Percentiles rank a stretch among this genome's conserved stretches.
phyloP scores from a whole-genome alignment of 768 basidiomycete genomes.

The Boletus speciosus region DNA sequence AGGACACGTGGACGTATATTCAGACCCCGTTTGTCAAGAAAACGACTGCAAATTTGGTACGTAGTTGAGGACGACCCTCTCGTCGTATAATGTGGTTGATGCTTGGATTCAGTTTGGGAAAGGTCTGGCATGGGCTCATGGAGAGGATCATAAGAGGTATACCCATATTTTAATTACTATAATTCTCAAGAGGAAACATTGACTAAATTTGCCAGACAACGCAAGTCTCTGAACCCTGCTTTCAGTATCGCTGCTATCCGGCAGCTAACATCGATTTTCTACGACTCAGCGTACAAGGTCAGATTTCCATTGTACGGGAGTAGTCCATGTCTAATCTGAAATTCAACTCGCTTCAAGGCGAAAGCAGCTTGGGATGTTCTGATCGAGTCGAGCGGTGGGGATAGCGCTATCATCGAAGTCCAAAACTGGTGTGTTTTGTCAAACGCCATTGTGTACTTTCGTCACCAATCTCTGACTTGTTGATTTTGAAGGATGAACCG shows the following conservation, averaged over 20 bases:
- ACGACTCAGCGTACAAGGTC: slow-evolving; percentile 33
- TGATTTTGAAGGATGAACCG: not conserved
- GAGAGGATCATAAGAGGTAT: not conserved
- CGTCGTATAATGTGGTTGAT: not conserved
- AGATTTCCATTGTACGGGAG: not conserved
- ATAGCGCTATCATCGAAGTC: slow-evolving; percentile 32
- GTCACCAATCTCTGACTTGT: not conserved
- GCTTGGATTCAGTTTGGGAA: slow-evolving; percentile 13
- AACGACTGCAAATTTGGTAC: slow-evolving; percentile 30
- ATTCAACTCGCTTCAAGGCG: not conserved
- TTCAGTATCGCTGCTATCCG: slow-evolving; percentile 40
- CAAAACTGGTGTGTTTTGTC: slow-evolving; percentile 28
- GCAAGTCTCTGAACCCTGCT: slow-evolving; percentile 36
- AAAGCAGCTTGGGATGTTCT: slow-evolving; percentile 24
- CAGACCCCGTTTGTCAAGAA: slow-evolving; percentile 36
- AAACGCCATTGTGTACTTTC: too few relatives aligned
- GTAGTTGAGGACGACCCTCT: not conserved
- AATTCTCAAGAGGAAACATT: not conserved
- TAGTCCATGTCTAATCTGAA: not conserved
- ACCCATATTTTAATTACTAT: slow-evolving; percentile 13
- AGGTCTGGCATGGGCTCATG: slow-evolving; percentile 22
- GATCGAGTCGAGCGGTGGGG: slow-evolving; percentile 11
- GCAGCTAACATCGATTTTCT: slow-evolving; percentile 36
- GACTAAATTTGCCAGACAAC: slow-evolving; percentile 23
- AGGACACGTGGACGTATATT: slow-evolving; percentile 33